phyloP scores from a whole-genome alignment of 2,329 filamentous ascomycete species.

The Fusarium staphyleae region DNA sequence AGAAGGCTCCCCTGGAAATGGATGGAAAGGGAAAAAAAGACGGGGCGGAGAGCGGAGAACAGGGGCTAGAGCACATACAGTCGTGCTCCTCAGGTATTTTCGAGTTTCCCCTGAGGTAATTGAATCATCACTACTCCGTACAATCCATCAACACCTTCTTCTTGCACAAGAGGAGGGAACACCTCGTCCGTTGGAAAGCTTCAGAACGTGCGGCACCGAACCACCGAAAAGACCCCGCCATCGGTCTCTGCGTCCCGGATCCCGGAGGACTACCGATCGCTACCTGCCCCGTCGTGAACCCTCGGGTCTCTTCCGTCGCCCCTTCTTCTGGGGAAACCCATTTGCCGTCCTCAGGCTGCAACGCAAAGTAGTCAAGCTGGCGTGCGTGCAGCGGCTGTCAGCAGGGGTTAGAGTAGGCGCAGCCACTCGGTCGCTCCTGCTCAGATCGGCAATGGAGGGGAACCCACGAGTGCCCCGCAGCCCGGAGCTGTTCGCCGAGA shows the following conservation, averaged over 20 bases:
- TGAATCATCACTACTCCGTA: slow-evolving; percentile 20
- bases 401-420: slow-evolving; percentile 24
- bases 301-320: slow-evolving; percentile 34
- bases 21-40: slow-evolving; percentile 22
- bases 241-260: slow-evolving; percentile 18
- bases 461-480: slow-evolving; percentile 39
- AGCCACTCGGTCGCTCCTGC: slow-evolving; percentile 31
- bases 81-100: slow-evolving; percentile 7
- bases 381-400: slow-evolving; percentile 32
- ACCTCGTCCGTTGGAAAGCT: background rate
- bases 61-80: slow-evolving; percentile 28
- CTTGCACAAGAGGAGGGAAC: background rate
- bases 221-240: slow-evolving; percentile 15
- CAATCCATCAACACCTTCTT: slow-evolving; percentile 17
- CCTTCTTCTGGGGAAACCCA: slow-evolving; percentile 7
- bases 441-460: slow-evolving; percentile 40
- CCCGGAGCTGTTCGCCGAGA: slow-evolving; percentile 39
- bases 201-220: slow-evolving; percentile 11
- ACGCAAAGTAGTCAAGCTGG: slow-evolving; percentile 31
- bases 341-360: background rate
- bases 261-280: slow-evolving; percentile 35
- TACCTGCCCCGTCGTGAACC: background rate
- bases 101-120: slow-evolving; percentile 25
- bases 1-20: slow-evolving; percentile 17
- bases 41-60: slow-evolving; percentile 16